These are phyloP conservation scores for Ascochyta clinopodiicola DNA, from an alignment of 2,329 filamentous ascomycete species.

Conservation along the genomic window DNA sequence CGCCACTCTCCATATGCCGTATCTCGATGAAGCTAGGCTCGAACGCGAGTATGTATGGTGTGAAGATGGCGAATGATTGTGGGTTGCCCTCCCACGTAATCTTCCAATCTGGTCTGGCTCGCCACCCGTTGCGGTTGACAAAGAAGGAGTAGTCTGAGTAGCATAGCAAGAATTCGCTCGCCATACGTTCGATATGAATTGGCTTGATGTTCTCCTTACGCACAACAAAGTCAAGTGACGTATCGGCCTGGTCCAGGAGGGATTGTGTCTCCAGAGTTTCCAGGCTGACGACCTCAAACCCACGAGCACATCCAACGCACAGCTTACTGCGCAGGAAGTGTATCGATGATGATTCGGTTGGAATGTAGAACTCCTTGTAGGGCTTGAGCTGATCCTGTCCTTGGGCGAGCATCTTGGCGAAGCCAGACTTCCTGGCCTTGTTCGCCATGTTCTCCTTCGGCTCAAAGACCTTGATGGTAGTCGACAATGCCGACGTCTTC, in stretches of 20 bases:
- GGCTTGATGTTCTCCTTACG: slow-evolving; percentile 92
- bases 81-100: slow-evolving; percentile 97
- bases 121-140: slow-evolving; percentile 97
- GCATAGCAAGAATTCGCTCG: slow-evolving; percentile 95
- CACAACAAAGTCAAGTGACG: slow-evolving; percentile 94
- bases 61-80: slow-evolving; percentile 89
- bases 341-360: slow-evolving; percentile 95
- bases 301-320: slow-evolving; percentile 92
- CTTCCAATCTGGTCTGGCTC: slow-evolving; percentile 92
- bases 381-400: slow-evolving; percentile 95
- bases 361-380: slow-evolving; percentile 89
- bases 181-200: slow-evolving; percentile 95
- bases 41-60: slow-evolving; percentile 96
- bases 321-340: slow-evolving; percentile 97
- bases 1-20: slow-evolving; percentile 90
- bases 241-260: slow-evolving; percentile 95
- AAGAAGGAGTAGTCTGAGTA: slow-evolving; percentile 99
- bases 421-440: slow-evolving; percentile 93
- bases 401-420: slow-evolving; percentile 92
- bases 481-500: slow-evolving; percentile 90
- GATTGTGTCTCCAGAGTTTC: slow-evolving; percentile 99
- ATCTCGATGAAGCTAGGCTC: slow-evolving; percentile 98
- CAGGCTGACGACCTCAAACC: slow-evolving; percentile 95
- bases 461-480: slow-evolving; percentile 99
- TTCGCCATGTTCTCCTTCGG: slow-evolving; percentile 93